Evolutionary conservation across 805 yeast species (phyloP), one percentile per base, ranked within the genome.

Genomic region (Yamadazyma akitaensis): DNA sequence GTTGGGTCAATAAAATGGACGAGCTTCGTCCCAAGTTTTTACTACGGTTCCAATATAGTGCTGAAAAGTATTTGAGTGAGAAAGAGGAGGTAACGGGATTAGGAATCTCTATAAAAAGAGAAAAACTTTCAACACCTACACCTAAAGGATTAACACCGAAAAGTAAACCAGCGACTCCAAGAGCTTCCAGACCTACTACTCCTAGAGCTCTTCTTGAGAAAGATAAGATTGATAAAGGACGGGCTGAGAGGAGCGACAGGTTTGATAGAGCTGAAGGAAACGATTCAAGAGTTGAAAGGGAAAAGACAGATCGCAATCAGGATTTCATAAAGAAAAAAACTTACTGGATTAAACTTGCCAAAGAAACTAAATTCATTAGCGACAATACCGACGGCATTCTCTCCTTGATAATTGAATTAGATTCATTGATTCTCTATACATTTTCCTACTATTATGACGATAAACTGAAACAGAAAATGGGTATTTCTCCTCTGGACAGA

Each of bases 381-480:
- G 32, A 50, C n/a, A 47, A 51, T 5, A 55, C 49, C n/a, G 62
- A 49, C 44, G 61, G 53, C 36, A 50, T 64, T 1, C 18, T 57
- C 4, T 49, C 60, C 6, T 42, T 65, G 10, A 51, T 65, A 5
- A 55, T 64, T 9, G 55, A 56, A 26, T 47, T 67, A 7, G 73
- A 68, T 44, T 52, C 64, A 2, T 33, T 68, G 13, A 50, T 66
- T 17, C 37, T 63, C 28, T 55, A 53, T 42, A 56, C 63, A 45
- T 56, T 66, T 2, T 51, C 68, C 0, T 59, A 56, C 46, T 67
- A 64, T 44, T 64, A 54, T 40, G 70, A 67, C 45, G 72, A 67
- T 34, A 54, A 61, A 34, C 57, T 63, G 43, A 65, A 63, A 49
- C 45, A 55, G 10, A 47, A 61, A 2, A 51, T 58, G 40, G 56